Evolutionary conservation across 2,329 filamentous ascomycete genomes (phyloP).

Genomic region (Daldinia sp.): DNA sequence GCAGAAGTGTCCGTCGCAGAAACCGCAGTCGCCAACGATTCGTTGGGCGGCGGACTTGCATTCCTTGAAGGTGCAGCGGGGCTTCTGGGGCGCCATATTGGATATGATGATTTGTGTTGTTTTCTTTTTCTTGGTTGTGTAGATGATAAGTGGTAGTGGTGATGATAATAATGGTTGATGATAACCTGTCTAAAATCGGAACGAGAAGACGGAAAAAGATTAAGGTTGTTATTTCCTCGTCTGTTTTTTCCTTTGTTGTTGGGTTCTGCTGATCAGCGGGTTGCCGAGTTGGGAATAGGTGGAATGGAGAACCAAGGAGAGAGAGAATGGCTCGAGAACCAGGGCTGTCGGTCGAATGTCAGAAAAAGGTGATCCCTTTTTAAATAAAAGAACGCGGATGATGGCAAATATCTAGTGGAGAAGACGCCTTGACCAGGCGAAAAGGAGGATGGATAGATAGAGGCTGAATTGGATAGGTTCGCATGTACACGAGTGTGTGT

Average conservation of each 20-base stretch:
- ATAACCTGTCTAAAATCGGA: not conserved
- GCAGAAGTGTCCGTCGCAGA: slow-evolving; percentile 95
- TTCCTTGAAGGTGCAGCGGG: slow-evolving; percentile 87
- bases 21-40: slow-evolving; percentile 95
- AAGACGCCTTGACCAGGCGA: slow-evolving; percentile 38
- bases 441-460: slow-evolving; percentile 28
- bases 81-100: slow-evolving; percentile 77
- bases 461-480: slow-evolving; percentile 36
- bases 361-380: slow-evolving; percentile 37
- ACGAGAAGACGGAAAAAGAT: slow-evolving; percentile 1
- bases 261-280: slow-evolving; percentile 12
- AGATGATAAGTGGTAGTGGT: not conserved
- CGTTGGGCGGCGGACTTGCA: slow-evolving; percentile 90
- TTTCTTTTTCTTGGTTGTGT: not conserved
- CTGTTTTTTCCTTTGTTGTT: slow-evolving; percentile 26
- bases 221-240: slow-evolving; percentile 12
- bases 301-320: slow-evolving; percentile 26
- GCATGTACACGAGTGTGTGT: not conserved
- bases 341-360: slow-evolving; percentile 27
- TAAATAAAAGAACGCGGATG: slow-evolving; percentile 32
- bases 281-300: slow-evolving; percentile 30
- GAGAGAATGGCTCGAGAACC: slow-evolving; percentile 24
- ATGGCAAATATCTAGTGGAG: slow-evolving; percentile 36
- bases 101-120: not conserved
- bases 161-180: not conserved